Conservation (phyloP, 169 alveolate species). For the Besnoitia besnoiti region DNA sequence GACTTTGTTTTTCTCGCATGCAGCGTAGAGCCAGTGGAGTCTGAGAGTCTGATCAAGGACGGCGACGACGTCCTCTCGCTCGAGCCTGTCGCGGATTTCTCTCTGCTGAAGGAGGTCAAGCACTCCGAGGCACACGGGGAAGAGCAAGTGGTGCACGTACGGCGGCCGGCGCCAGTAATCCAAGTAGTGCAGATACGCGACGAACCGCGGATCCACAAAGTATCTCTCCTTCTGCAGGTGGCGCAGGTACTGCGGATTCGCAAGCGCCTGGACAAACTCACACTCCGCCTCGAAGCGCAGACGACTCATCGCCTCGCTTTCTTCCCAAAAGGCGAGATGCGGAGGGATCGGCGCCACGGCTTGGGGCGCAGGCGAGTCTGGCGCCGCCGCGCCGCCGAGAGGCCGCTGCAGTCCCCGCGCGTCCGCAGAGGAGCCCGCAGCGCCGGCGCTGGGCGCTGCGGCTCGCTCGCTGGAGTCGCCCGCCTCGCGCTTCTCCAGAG, state of each 20-base stretch:
- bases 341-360: constrained; percentile 11
- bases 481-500: too few relatives aligned
- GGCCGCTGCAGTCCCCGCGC: too few relatives aligned
- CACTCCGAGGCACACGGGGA: constrained; percentile 56
- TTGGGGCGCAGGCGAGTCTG: too few relatives aligned
- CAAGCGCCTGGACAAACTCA: constrained; percentile 68
- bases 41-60: constrained; percentile 39
- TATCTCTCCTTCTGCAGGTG: constrained; percentile 32
- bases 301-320: constrained; percentile 35
- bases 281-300: constrained; percentile 67
- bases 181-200: constrained; percentile 48
- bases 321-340: constrained; percentile 2
- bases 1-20: background rate
- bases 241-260: constrained; percentile 55
- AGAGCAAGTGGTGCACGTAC: constrained; percentile 51
- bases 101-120: constrained; percentile 44
- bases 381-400: too few relatives aligned
- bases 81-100: constrained; percentile 27
- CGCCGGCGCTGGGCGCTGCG: too few relatives aligned
- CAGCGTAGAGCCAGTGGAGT: constrained; percentile 62
- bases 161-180: constrained; percentile 63
- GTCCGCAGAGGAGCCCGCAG: too few relatives aligned
- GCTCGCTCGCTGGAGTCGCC: too few relatives aligned
- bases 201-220: constrained; percentile 37
- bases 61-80: constrained; percentile 25